Evolutionary conservation across 2,329 filamentous ascomycete species (phyloP), one percentile per base, ranked within the genome.

Genomic region (Furcasterigmium furcatum): DNA sequence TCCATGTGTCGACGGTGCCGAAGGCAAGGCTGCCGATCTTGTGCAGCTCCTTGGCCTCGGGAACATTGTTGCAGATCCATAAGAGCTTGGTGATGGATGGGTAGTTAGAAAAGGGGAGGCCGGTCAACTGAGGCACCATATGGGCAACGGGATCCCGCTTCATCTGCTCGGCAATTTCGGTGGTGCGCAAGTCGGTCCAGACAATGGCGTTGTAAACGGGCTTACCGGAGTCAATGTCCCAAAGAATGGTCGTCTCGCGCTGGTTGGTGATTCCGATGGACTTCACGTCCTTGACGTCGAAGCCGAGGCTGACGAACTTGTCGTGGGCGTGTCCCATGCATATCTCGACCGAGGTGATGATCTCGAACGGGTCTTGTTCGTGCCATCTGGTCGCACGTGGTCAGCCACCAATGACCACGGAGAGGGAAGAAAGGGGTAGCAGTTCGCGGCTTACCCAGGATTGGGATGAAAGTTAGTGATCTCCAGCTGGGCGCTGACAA

Each of bases 191-290:
- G 61, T 96, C 91, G 24, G 90, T 87, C 90, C 91, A 96, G 38
- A 90, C 91, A 49, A 96, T 86, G 47, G 90, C 90, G 59, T 92
- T 91, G 70, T 88, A 79, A 14, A 96, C 72, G 4, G 89, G 82
- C 63, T 94, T 79, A 52, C 91, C 91, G 1, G 88, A 94, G 54
- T 79, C 76, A 57, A 76, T 80, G 64, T 96, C 88, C 90, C 90
- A 95, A 21, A 91, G 84, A 2, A 95, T 74, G 2, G 86, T 88
- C 2, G 91, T 95, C 66, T 96, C 91, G 61, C 91, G 84, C 72
- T 96, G 90, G 68, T 91, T 95, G 48, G 90, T 95, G 62, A 96
- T 87, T 46, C 91, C 91, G 53, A 96, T 76, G 10, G 87, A 80
- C 62, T 80, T 85, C 59, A 96, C 88, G 55, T 86, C 79, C 44